A percentile compares a stretch with the other conserved stretches of the same genome.
Evolutionary conservation across 1,284 basidiomycete genomes (phyloP).

Genomic region (Cryptococcus sp.): DNA sequence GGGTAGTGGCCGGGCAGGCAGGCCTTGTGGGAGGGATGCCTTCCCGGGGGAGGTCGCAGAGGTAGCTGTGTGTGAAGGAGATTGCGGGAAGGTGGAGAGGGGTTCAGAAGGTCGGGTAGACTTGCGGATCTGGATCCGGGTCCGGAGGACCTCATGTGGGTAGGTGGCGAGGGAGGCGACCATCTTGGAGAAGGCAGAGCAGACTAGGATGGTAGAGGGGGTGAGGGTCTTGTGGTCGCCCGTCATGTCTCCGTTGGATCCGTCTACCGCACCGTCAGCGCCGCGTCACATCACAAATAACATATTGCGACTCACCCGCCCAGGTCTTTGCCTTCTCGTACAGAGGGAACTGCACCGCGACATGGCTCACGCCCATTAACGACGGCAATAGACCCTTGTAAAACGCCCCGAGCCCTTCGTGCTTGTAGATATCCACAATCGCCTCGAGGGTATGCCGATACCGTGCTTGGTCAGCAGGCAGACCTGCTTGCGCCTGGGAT

Average conservation of each 20-base stretch:
- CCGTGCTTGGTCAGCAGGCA: slow-evolving; percentile 65
- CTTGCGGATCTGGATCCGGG: slow-evolving; percentile 76
- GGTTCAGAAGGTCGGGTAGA: slow-evolving; percentile 1
- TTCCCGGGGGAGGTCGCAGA: slow-evolving; percentile 1
- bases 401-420: slow-evolving; percentile 78
- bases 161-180: slow-evolving; percentile 89
- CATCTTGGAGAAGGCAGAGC: slow-evolving; percentile 89
- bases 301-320: slow-evolving; percentile 61
- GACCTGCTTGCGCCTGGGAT: slow-evolving; percentile 51
- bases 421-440: slow-evolving; percentile 75
- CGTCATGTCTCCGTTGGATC: too few species aligned
- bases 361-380: slow-evolving; percentile 82
- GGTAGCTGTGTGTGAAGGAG: slow-evolving; percentile 11
- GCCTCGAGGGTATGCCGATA: slow-evolving; percentile 87
- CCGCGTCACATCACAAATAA: background rate
- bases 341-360: slow-evolving; percentile 93
- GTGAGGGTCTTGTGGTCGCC: slow-evolving; percentile 58
- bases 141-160: slow-evolving; percentile 92
- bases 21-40: too few species aligned
- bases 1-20: too few species aligned
- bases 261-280: background rate
- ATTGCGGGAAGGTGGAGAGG: slow-evolving; percentile 1
- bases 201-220: slow-evolving; percentile 69
- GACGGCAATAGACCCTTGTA: slow-evolving; percentile 88
- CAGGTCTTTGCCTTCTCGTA: slow-evolving; percentile 84